Base-by-base conservation (phyloP, 305 asterid genomes). In the Ajuga reptans region DNA sequence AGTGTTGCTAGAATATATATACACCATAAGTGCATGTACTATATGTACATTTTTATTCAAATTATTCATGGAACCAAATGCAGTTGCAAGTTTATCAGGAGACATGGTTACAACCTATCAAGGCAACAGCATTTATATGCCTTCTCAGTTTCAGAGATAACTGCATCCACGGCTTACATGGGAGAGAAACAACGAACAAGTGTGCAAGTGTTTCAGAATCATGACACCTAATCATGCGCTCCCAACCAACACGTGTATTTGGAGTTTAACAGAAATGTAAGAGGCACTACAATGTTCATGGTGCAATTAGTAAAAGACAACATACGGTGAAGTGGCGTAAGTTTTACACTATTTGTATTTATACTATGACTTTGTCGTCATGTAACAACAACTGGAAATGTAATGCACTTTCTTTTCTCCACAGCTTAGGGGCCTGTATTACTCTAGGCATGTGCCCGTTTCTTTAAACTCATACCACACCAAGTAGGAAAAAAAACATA, bases 121-220 rank as follows among this genome's bases (percentile, higher is more conserved):
- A 61, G 41, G 2, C 36, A 29, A 56, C 45, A 49, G 4, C 24
- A 31, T 31, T 9, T 18, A n/a, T 33, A 46, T 51, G 68, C 36
- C 69, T 66, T 58, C 47, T 51, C 9, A 68, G 39, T 66, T 45
- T 41, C 68, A 69, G 58, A 33, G 29, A 15, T 36, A 60, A 37
- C 16, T 66, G n/a, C 50, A 74, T 55, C 64, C 65, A 47, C 72
- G 17, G 18, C 58, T 21, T 66, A 49, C 37, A 6, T 33, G 71
- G 45, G 52, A 52, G 54, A 16, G 36, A 61, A 60, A 58, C 33
- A 39, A 16, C 36, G 52, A 60, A 58, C 33, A 39, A 64, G 15
- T 6, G 14, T 16, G 62, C 63, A 37, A 9, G 36, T 12, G 15
- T 21, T 53, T 24, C 16, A 16, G 36, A 67, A 60, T 58, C 69